phyloP scores from a whole-genome alignment of 306 rosid genomes.

The Pueraria montana region DNA sequence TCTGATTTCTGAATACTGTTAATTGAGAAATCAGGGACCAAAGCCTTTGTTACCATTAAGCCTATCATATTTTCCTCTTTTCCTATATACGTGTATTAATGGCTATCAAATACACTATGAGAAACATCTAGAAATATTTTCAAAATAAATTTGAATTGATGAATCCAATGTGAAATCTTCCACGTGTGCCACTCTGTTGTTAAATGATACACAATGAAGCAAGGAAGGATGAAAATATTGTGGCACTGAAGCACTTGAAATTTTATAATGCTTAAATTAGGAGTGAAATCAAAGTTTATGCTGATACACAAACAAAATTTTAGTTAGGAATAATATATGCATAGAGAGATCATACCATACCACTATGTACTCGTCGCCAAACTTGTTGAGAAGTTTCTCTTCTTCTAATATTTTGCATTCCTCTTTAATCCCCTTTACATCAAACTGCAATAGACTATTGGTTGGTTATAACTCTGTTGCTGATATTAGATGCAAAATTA shows the following conservation, averaged over 20 bases:
- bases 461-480: conserved; percentile 13
- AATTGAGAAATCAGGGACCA: background rate
- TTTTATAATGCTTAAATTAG: background rate
- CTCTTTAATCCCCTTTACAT: conserved; percentile 25
- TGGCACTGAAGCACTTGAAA: conserved; percentile 8
- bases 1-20: background rate
- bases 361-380: conserved; percentile 48
- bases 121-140: background rate
- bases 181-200: background rate
- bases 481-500: conserved; percentile 19
- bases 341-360: conserved; percentile 42
- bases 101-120: background rate
- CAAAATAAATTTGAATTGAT: background rate
- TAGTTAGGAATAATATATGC: background rate
- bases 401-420: conserved; percentile 20
- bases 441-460: conserved; percentile 40
- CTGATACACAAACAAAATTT: conserved; percentile 1
- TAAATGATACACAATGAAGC: background rate
- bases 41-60: background rate
- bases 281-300: conserved; percentile 1
- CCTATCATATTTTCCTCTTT: background rate
- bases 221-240: conserved; percentile 1
- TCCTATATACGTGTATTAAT: background rate
- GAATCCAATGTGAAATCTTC: conserved; percentile 10
- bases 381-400: conserved; percentile 48